Percentiles rank a stretch among this genome's conserved stretches.
These are phyloP conservation scores for Sporisorium graminicola DNA, from an alignment of 1,284 basidiomycete species.

Conservation along the genomic window DNA sequence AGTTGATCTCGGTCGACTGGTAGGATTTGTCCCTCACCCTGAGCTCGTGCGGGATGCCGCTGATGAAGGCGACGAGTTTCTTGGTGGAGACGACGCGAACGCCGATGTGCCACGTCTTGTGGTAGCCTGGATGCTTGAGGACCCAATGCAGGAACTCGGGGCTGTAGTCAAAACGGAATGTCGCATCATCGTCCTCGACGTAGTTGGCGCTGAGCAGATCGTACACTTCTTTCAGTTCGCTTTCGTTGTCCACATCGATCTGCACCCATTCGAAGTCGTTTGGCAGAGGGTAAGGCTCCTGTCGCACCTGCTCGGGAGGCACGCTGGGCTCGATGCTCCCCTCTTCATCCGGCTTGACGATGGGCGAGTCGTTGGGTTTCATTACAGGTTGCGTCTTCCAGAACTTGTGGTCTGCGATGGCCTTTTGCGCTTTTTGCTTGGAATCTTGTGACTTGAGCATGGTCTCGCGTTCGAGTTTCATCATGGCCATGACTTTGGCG, in stretches of 20 bases:
- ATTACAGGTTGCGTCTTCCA: constrained; percentile 80
- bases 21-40: constrained; percentile 59
- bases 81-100: constrained; percentile 84
- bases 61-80: constrained; percentile 97
- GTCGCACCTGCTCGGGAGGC: constrained; percentile 81
- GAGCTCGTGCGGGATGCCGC: constrained; percentile 80
- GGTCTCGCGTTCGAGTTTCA: constrained; percentile 60
- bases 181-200: constrained; percentile 95
- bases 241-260: constrained; percentile 82
- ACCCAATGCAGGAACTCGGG: constrained; percentile 97
- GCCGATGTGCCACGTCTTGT: constrained; percentile 94
- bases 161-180: constrained; percentile 95
- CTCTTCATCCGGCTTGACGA: constrained; percentile 72
- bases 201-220: constrained; percentile 92
- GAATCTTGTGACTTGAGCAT: constrained; percentile 57
- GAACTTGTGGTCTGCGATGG: constrained; percentile 67
- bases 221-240: constrained; percentile 88
- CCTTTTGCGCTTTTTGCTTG: constrained; percentile 55
- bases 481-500: constrained; percentile 57
- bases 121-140: constrained; percentile 90
- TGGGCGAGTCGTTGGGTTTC: constrained; percentile 75
- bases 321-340: constrained; percentile 90
- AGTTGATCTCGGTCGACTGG: constrained; percentile 86
- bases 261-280: constrained; percentile 93
- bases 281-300: constrained; percentile 88